Conservation (phyloP, 164 flowering plant species). For the Chimonanthus salicifolius region DNA sequence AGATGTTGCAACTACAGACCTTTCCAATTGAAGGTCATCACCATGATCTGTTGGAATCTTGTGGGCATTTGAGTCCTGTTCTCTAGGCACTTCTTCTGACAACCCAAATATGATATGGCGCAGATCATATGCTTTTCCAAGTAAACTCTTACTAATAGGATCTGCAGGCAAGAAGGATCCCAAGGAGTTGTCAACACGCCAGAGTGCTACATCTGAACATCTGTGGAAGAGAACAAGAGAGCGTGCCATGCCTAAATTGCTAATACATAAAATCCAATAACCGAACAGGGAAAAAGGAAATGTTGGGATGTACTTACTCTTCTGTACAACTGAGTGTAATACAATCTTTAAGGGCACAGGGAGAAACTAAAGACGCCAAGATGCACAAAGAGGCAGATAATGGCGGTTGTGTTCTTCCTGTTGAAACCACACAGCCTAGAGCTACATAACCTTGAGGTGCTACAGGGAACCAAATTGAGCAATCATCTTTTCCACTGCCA, state of each 20-base stretch:
- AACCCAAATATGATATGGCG: conserved; percentile 51
- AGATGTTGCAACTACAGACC: conserved; percentile 34
- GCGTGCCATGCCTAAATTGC: not conserved
- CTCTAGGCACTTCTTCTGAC: conserved; percentile 32
- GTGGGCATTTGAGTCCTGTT: conserved; percentile 21
- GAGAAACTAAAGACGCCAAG: conserved; percentile 64
- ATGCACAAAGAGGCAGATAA: conserved; percentile 73
- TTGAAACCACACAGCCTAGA: conserved; percentile 86
- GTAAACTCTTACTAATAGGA: conserved; percentile 32
- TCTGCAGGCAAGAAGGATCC: conserved; percentile 92
- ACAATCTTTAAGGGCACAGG: conserved; percentile 80
- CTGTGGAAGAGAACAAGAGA: conserved; percentile 34
- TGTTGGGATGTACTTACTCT: conserved; percentile 34
- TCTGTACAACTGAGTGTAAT: conserved; percentile 37
- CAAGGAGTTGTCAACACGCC: conserved; percentile 89
- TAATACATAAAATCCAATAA: not conserved
- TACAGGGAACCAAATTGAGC: conserved; percentile 91
- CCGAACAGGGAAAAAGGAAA: conserved; percentile 8
- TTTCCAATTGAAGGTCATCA: conserved; percentile 31
- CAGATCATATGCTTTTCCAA: conserved; percentile 64
- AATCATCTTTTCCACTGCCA: conserved; percentile 23
- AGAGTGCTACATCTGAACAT: conserved; percentile 51
- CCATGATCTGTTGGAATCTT: conserved; percentile 19
- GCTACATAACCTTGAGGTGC: conserved; percentile 95
- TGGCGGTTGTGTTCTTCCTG: conserved; percentile 59